Percentiles rank a stretch among this genome's conserved stretches.
These are phyloP conservation scores for Mucor racemosus DNA, from an alignment of 371 early-diverging fungal species.

Conservation along the genomic window DNA sequence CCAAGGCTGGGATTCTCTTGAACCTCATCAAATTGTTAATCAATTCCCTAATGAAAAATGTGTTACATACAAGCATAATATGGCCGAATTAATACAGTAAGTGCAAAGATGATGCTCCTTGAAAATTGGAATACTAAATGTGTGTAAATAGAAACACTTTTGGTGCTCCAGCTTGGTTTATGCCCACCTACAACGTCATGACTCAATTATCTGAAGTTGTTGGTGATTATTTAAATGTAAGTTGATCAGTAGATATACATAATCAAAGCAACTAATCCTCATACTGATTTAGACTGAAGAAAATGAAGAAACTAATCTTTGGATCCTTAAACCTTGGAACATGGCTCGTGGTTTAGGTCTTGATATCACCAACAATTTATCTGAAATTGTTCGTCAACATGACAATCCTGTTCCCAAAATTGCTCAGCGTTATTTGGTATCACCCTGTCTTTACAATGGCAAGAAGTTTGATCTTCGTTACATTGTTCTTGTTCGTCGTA, in stretches of 20 bases:
- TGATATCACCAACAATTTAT: slow-evolving; percentile 51
- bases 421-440: slow-evolving; percentile 56
- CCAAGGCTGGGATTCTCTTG: slow-evolving; percentile 53
- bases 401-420: slow-evolving; percentile 58
- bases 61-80: slow-evolving; percentile 55
- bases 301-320: slow-evolving; percentile 46
- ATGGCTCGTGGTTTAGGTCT: slow-evolving; percentile 53
- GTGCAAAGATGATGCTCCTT: neutral
- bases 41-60: slow-evolving; percentile 60
- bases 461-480: slow-evolving; percentile 66
- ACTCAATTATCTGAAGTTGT: slow-evolving; percentile 55
- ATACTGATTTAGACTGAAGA: slow-evolving; percentile 23
- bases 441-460: slow-evolving; percentile 63
- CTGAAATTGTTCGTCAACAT: slow-evolving; percentile 55
- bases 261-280: neutral
- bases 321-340: slow-evolving; percentile 66
- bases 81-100: slow-evolving; percentile 55
- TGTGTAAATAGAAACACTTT: slow-evolving; percentile 35
- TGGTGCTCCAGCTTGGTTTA: slow-evolving; percentile 56
- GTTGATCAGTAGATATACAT: neutral
- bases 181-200: slow-evolving; percentile 55
- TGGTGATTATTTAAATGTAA: slow-evolving; percentile 51
- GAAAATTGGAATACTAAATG: neutral
- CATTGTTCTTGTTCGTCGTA: slow-evolving; percentile 56
- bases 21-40: slow-evolving; percentile 53